These are phyloP conservation scores for Aspergillus cristatus DNA, from an alignment of 495 filamentous ascomycete genomes.

Conservation along the genomic window DNA sequence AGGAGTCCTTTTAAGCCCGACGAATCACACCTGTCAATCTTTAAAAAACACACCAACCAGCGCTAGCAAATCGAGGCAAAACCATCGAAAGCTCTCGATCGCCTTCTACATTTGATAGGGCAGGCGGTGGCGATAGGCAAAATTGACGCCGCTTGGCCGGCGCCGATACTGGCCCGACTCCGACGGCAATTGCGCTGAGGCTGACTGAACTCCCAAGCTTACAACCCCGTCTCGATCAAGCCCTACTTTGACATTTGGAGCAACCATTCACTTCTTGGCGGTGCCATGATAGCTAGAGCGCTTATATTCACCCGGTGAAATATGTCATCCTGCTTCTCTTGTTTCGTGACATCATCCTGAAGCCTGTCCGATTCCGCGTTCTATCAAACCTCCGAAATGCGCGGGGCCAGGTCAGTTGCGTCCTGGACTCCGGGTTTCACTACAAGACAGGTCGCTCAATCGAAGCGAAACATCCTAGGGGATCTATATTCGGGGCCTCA, in stretches of 20 bases:
- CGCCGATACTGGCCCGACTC: slow-evolving; percentile 12
- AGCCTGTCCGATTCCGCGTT: slow-evolving; percentile 15
- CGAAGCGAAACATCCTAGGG: slow-evolving; percentile 11
- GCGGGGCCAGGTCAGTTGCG: slow-evolving; percentile 30
- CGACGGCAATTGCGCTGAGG: slow-evolving; percentile 4
- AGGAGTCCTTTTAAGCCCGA: too few relatives aligned
- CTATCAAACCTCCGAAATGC: slow-evolving; percentile 25
- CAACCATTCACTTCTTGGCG: background rate
- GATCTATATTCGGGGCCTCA: slow-evolving; percentile 10
- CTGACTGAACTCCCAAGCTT: too few relatives aligned
- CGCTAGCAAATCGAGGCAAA: too few relatives aligned
- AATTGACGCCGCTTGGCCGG: slow-evolving; percentile 13
- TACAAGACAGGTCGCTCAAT: slow-evolving; percentile 15
- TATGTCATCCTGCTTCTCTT: slow-evolving; percentile 25
- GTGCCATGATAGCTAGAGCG: slow-evolving; percentile 7
- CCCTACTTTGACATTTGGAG: background rate
- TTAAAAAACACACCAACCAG: too few relatives aligned
- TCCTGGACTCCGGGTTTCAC: slow-evolving; percentile 27
- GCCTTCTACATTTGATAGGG: slow-evolving; percentile 21
- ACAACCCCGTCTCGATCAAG: slow-evolving; percentile 2
- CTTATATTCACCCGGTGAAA: slow-evolving; percentile 13
- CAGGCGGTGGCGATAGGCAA: slow-evolving; percentile 26
- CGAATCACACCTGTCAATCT: too few relatives aligned
- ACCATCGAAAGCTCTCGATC: slow-evolving; percentile 30
- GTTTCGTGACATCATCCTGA: slow-evolving; percentile 17